Evolutionary conservation across 2,329 filamentous ascomycete genomes (phyloP), one percentile per base, ranked within the genome.

Genomic region (Raffaelea deltoideospora): DNA sequence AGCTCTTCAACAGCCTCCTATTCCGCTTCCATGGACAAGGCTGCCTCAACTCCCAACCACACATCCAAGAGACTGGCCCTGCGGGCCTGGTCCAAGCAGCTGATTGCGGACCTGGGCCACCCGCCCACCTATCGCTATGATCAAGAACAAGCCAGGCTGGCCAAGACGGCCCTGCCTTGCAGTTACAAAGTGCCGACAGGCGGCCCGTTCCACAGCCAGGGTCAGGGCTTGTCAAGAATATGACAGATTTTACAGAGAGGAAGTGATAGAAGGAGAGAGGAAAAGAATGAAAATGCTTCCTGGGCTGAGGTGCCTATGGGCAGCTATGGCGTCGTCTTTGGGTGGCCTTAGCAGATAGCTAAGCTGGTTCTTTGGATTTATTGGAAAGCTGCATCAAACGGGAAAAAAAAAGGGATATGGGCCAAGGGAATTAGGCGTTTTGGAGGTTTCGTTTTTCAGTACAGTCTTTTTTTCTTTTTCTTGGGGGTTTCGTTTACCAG

Each of bases 41-140:
- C 19, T n/a, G 35, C 18, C 30, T 15, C 24, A 26, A 17, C 22
- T 2, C 13, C 17, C 43, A 52, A 56, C 43, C 46, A 28, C 8
- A 14, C 24, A 1, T 34, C 35, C 20, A 38, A 37, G 33, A 34
- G 28, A 10, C 33, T 23, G 9, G 15, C 33, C 3, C 21, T 38
- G 15, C 37, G 37, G 31, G 28, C 19, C 15, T 45, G 43, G 41
- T 33, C 37, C 23, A 45, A 44, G 40, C 36, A 44, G 27, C 36
- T 44, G 7, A 22, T 41, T 19, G n/a, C 38, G 4, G 45, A 45
- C 27, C 8, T 47, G 8, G 45, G 43, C 34, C 33, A 37, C 14
- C 28, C 43, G 5, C 42, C 45, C 2, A 42, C 43, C 10, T 28
- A 35, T 34, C 34, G 37, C 27, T 39, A 44, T 38, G 45, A 45